phyloP scores from a whole-genome alignment of 2,329 filamentous ascomycete species.

The Aureobasidium sp. region DNA sequence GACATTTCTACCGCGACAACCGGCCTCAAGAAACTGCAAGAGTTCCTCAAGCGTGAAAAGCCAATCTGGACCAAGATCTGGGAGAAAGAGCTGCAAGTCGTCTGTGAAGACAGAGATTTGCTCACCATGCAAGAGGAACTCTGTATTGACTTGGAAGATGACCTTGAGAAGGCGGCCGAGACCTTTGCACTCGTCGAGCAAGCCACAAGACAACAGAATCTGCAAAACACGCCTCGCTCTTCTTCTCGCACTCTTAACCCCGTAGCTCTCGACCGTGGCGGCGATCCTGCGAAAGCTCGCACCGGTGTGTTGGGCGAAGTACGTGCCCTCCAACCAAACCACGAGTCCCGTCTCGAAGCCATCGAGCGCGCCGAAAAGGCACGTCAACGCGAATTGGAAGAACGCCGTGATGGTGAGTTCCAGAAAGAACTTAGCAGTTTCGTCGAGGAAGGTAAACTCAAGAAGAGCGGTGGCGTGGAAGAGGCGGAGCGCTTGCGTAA shows the following conservation, averaged over 20 bases:
- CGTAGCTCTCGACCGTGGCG: slow-evolving; percentile 34
- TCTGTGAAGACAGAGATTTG: slow-evolving; percentile 91
- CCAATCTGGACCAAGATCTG: slow-evolving; percentile 98
- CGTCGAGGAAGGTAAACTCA: slow-evolving; percentile 82
- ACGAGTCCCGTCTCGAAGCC: slow-evolving; percentile 85
- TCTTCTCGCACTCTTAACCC: slow-evolving; percentile 16
- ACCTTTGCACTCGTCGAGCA: slow-evolving; percentile 95
- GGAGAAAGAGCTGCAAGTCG: slow-evolving; percentile 94
- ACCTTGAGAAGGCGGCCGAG: slow-evolving; percentile 87
- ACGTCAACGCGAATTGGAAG: slow-evolving; percentile 79
- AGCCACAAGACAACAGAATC: slow-evolving; percentile 89
- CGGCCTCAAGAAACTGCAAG: slow-evolving; percentile 89
- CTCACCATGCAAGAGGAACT: slow-evolving; percentile 95
- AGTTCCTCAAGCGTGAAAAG: slow-evolving; percentile 85
- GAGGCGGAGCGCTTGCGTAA: slow-evolving; percentile 81
- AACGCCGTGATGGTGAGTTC: slow-evolving; percentile 65
- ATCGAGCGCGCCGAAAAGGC: slow-evolving; percentile 96
- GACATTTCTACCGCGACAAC: slow-evolving; percentile 75
- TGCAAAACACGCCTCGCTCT: slow-evolving; percentile 52
- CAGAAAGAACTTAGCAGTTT: slow-evolving; percentile 80
- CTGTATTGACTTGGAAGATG: slow-evolving; percentile 83
- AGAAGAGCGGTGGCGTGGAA: slow-evolving; percentile 92
- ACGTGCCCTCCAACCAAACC: slow-evolving; percentile 85
- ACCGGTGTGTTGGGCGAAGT: slow-evolving; percentile 91
- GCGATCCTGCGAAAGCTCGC: slow-evolving; percentile 76